phyloP scores from a whole-genome alignment of 2,329 filamentous ascomycete species.

The Coniochaeta sp. region DNA sequence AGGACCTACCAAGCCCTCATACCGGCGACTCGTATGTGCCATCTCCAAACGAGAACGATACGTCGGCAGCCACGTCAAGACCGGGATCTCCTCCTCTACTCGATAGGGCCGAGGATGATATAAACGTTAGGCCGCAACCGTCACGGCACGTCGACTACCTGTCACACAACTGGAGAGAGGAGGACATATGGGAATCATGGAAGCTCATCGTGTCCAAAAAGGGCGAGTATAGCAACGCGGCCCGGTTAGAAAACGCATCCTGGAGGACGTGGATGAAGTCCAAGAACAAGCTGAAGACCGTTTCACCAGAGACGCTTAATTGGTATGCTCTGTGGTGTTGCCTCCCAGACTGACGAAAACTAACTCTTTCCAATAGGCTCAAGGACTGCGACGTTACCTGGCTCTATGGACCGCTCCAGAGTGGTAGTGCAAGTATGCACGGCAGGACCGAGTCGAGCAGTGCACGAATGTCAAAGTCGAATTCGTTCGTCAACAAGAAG shows the following conservation, averaged over 20 bases:
- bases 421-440: conserved; percentile 51
- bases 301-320: conserved; percentile 86
- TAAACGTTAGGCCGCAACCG: conserved; percentile 63
- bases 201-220: conserved; percentile 79
- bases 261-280: conserved; percentile 97
- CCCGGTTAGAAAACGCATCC: conserved; percentile 85
- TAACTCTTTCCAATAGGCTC: conserved; percentile 54
- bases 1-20: conserved; percentile 43
- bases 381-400: conserved; percentile 97
- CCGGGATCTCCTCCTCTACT: conserved; percentile 49
- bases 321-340: conserved; percentile 54
- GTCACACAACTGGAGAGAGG: conserved; percentile 86
- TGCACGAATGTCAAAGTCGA: conserved; percentile 40
- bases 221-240: conserved; percentile 71
- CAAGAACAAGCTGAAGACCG: conserved; percentile 77
- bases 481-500: conserved; percentile 72
- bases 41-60: conserved; percentile 47
- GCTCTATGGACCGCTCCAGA: conserved; percentile 90
- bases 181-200: conserved; percentile 98
- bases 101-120: conserved; percentile 70
- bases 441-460: conserved; percentile 32
- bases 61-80: conserved; percentile 41
- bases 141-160: conserved; percentile 93
- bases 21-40: conserved; percentile 41
- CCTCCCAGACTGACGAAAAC: conserved; percentile 4